These are phyloP conservation scores for Umbelopsis sp. DNA, from an alignment of 371 early-diverging fungal genomes.

Conservation along the genomic window DNA sequence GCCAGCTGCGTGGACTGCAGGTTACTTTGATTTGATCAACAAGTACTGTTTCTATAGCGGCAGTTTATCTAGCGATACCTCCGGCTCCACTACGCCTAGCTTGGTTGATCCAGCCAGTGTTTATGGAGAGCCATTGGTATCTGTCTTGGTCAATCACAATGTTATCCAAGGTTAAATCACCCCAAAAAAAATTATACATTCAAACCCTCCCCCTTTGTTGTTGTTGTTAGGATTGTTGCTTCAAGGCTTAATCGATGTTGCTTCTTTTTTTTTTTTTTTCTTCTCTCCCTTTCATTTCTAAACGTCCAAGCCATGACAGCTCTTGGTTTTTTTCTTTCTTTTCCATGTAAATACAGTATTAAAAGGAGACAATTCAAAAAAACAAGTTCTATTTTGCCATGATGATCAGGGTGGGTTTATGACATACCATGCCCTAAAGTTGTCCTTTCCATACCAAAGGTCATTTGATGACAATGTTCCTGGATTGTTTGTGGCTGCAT, in stretches of 20 bases:
- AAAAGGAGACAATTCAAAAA: too few species aligned
- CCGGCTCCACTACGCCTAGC: background rate
- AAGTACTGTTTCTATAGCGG: conserved; percentile 12
- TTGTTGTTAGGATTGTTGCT: background rate
- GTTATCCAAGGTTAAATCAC: background rate
- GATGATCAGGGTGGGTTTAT: too few species aligned
- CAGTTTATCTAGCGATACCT: background rate
- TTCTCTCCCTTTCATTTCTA: too few species aligned
- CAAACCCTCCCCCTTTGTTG: background rate
- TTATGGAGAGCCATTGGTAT: conserved; percentile 1
- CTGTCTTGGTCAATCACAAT: background rate
- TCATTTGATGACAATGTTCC: background rate
- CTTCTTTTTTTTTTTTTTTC: too few species aligned
- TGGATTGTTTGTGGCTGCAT: background rate
- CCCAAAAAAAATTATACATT: background rate
- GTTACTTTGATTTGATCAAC: conserved; percentile 16
- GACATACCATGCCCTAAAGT: too few species aligned
- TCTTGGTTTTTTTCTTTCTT: too few species aligned
- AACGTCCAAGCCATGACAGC: too few species aligned
- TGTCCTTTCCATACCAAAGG: background rate
- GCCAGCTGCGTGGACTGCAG: conserved; percentile 13
- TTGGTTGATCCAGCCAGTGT: conserved; percentile 15
- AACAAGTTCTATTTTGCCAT: too few species aligned
- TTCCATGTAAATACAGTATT: too few species aligned
- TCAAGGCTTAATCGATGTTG: too few species aligned